phyloP scores from a whole-genome alignment of 2,329 filamentous ascomycete species.

The Fusarium decemcellulare region DNA sequence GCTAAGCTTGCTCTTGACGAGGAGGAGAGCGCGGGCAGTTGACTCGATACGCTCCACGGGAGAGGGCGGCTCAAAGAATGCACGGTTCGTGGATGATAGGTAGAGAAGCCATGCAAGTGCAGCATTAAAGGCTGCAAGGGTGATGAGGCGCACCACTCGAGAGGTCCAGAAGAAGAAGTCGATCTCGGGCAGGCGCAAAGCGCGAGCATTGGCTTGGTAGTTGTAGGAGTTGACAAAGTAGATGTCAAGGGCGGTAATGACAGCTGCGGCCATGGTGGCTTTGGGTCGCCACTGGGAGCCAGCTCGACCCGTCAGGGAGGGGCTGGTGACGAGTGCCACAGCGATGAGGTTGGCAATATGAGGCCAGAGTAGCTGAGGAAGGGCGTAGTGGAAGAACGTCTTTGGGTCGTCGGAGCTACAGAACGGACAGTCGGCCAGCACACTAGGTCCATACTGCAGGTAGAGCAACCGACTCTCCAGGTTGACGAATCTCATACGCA shows the following conservation, averaged over 20 bases:
- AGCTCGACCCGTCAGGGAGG: conserved; percentile 73
- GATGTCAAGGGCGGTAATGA: conserved; percentile 74
- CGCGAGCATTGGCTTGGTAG: conserved; percentile 73
- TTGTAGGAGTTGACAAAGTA: conserved; percentile 77
- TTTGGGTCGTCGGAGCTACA: conserved; percentile 79
- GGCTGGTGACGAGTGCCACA: conserved; percentile 81
- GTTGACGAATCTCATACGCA: conserved; percentile 78
- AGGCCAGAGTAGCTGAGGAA: conserved; percentile 80
- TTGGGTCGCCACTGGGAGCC: conserved; percentile 78
- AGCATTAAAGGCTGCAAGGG: conserved; percentile 75
- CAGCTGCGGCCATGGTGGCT: conserved; percentile 74
- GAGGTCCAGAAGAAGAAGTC: conserved; percentile 81
- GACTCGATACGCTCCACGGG: conserved; percentile 77
- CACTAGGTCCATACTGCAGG: conserved; percentile 83
- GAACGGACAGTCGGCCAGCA: conserved; percentile 84
- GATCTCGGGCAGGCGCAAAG: conserved; percentile 73
- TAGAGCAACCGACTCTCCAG: conserved; percentile 84
- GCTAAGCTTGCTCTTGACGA: conserved; percentile 75
- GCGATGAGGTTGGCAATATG: conserved; percentile 84
- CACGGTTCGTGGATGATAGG: conserved; percentile 83
- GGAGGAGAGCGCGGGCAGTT: conserved; percentile 69
- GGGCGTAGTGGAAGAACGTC: conserved; percentile 84
- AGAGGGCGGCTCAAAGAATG: conserved; percentile 75
- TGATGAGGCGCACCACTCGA: conserved; percentile 73
- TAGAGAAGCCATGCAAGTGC: conserved; percentile 77